A percentile compares a stretch with the other conserved stretches of the same genome.
Evolutionary conservation across 257 asterid genomes (phyloP).

Genomic region (Scutellaria minor): DNA sequence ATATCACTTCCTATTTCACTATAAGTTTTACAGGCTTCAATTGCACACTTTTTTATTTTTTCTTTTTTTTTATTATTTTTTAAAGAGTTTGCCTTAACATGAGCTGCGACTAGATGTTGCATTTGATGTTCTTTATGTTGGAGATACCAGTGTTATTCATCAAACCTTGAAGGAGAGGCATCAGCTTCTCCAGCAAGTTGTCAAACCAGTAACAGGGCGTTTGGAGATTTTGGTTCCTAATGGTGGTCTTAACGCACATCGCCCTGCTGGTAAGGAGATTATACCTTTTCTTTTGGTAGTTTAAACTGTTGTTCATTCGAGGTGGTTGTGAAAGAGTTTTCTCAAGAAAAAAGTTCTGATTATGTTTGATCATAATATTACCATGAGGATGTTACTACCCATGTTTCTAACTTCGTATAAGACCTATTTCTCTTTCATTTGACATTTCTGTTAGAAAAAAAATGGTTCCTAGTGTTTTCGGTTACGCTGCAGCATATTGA

Average conservation of each 20-base stretch:
- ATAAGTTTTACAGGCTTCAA: slow-evolving; percentile 24
- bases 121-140: slow-evolving; percentile 89
- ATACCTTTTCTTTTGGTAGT: slow-evolving; percentile 14
- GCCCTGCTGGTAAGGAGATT: slow-evolving; percentile 65
- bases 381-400: neutral
- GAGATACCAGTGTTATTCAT: slow-evolving; percentile 97
- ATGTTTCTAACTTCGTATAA: slow-evolving; percentile 13
- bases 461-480: neutral
- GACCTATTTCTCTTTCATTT: slow-evolving; percentile 7
- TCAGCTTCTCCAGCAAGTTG: slow-evolving; percentile 69
- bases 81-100: slow-evolving; percentile 53
- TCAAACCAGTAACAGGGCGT: slow-evolving; percentile 78
- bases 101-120: slow-evolving; percentile 71
- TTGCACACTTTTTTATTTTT: neutral
- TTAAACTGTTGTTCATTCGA: neutral
- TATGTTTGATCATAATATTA: slow-evolving; percentile 8
- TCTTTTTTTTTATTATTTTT: neutral
- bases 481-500: slow-evolving; percentile 21
- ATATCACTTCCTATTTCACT: slow-evolving; percentile 12
- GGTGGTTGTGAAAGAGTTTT: neutral
- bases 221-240: slow-evolving; percentile 95
- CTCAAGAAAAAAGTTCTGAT: neutral
- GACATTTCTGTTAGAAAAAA: neutral
- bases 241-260: slow-evolving; percentile 70
- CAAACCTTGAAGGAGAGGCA: slow-evolving; percentile 91